Percentiles rank a stretch among this genome's conserved stretches.
Conservation (phyloP, 768 basidiomycete genomes). For the Rubroboletus satanas region DNA sequence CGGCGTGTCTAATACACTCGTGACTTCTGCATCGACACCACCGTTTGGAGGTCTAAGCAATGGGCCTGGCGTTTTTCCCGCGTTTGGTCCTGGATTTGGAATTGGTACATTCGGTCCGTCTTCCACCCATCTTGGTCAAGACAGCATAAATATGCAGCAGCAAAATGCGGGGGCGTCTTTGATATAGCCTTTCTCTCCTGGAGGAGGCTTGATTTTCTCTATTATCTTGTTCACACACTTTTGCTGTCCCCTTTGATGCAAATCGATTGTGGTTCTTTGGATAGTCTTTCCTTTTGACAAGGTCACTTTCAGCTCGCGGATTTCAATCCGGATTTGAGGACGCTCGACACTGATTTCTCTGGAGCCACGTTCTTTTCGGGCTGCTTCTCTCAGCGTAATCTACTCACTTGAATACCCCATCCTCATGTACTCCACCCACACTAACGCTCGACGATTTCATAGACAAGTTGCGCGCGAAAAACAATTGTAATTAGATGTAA, state of each 20-base stretch:
- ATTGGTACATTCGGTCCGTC: conserved; percentile 21
- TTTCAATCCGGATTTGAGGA: conserved; percentile 11
- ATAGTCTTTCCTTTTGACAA: background rate
- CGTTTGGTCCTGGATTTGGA: conserved; percentile 17
- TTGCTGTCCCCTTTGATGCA: background rate
- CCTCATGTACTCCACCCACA: conserved; percentile 5
- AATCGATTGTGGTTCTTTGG: conserved; percentile 1
- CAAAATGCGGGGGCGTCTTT: conserved; percentile 45
- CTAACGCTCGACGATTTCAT: background rate
- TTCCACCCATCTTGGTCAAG: conserved; percentile 21
- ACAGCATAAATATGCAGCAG: conserved; percentile 30
- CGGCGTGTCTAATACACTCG: conserved; percentile 4
- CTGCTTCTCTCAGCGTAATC: conserved; percentile 18
- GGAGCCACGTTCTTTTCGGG: conserved; percentile 3
- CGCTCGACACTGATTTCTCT: conserved; percentile 3
- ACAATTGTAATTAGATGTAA: conserved; percentile 12
- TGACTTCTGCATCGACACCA: conserved; percentile 27
- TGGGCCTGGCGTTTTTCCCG: conserved; percentile 1
- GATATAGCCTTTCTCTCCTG: conserved; percentile 37
- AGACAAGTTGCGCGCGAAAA: background rate
- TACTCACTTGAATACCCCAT: conserved; percentile 21
- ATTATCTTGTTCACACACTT: background rate
- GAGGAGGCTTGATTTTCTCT: background rate
- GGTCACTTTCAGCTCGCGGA: conserved; percentile 4
- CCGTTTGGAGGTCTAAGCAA: conserved; percentile 22